phyloP scores from a whole-genome alignment of 345 rosid genomes.

The Eutrema yunnanense region DNA sequence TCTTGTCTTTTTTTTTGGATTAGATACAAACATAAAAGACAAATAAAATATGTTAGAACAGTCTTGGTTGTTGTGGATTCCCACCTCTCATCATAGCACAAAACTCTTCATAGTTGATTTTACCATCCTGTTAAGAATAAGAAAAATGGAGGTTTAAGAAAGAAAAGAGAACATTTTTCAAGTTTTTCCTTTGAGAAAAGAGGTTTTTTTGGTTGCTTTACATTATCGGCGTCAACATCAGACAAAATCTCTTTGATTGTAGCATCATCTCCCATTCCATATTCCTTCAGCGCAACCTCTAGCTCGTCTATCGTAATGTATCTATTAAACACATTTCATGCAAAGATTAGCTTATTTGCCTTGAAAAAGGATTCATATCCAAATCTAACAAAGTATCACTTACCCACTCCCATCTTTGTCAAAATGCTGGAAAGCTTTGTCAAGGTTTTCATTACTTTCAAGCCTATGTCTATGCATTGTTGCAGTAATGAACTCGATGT shows the following conservation, averaged over 20 bases:
- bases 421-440: conserved; percentile 80
- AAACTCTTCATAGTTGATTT: conserved; percentile 79
- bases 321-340: conserved; percentile 24
- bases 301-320: conserved; percentile 79
- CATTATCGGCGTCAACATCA: conserved; percentile 81
- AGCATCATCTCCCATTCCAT: conserved; percentile 67
- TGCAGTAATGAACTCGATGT: conserved; percentile 78
- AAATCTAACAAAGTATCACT: conserved; percentile 14
- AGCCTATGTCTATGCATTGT: conserved; percentile 85
- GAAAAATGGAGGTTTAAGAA: background rate
- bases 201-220: conserved; percentile 27
- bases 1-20: background rate
- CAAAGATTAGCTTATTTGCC: too few species aligned
- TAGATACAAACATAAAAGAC: background rate
- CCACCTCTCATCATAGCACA: conserved; percentile 89
- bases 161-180: background rate
- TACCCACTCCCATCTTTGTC: conserved; percentile 86
- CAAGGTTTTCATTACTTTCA: conserved; percentile 69
- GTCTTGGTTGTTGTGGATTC: conserved; percentile 44
- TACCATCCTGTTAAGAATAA: conserved; percentile 59
- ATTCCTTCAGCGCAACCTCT: conserved; percentile 65
- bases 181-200: background rate
- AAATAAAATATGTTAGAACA: conserved; percentile 27
- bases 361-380: background rate
- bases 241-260: conserved; percentile 75